phyloP scores from a whole-genome alignment of 225 moss, liverwort and hornwort species.

The Takakia lepidozioides region DNA sequence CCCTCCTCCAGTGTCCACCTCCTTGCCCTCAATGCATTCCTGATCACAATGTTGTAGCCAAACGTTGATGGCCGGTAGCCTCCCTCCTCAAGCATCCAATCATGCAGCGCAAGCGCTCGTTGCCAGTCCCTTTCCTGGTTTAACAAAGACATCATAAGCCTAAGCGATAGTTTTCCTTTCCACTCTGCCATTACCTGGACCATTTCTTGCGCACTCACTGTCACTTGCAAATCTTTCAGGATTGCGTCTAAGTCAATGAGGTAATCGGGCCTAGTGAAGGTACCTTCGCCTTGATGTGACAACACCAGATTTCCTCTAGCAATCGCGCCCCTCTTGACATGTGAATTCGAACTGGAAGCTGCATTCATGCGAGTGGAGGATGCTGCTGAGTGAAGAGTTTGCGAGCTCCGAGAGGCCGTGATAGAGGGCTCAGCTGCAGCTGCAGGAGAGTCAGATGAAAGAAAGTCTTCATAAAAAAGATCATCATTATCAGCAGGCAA shows the following conservation, averaged over 20 bases:
- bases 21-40: slow-evolving; percentile 80
- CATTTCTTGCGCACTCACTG: slow-evolving; percentile 54
- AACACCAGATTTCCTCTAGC: slow-evolving; percentile 1
- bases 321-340: slow-evolving; percentile 24
- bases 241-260: slow-evolving; percentile 59
- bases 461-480: too few relatives aligned
- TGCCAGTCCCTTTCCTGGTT: slow-evolving; percentile 93
- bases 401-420: too few relatives aligned
- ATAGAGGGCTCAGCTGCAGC: too few relatives aligned
- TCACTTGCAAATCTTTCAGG: slow-evolving; percentile 38
- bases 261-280: slow-evolving; percentile 51
- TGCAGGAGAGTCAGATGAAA: too few relatives aligned
- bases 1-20: slow-evolving; percentile 85
- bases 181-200: slow-evolving; percentile 59
- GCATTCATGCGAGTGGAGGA: too few relatives aligned
- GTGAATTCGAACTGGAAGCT: slow-evolving; percentile 2
- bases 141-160: slow-evolving; percentile 84
- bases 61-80: slow-evolving; percentile 59
- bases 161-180: slow-evolving; percentile 81
- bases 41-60: slow-evolving; percentile 86
- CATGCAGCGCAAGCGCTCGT: slow-evolving; percentile 81
- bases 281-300: slow-evolving; percentile 5
- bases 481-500: too few relatives aligned
- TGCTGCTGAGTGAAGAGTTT: too few relatives aligned
- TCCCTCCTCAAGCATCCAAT: slow-evolving; percentile 97